Conservation (phyloP, 352 stramenopile genomes). For the Phytophthora syringae region DNA sequence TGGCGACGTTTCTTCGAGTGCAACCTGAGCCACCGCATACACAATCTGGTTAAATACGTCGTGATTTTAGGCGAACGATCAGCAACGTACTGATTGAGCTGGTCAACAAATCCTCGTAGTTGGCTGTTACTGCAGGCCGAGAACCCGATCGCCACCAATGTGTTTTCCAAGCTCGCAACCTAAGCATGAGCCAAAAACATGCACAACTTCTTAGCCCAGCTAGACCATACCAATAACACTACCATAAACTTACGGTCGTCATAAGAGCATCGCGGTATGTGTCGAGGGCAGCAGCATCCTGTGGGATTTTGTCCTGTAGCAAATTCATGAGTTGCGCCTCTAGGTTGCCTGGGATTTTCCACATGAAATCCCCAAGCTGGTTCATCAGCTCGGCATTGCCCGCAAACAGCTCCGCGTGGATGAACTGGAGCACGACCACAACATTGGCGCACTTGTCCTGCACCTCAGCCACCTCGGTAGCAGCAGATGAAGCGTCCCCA, state of each 20-base stretch:
- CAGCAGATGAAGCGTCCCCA: constrained; percentile 4
- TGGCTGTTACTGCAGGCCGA: constrained; percentile 57
- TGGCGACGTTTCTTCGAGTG: constrained; percentile 78
- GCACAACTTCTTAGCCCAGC: background rate
- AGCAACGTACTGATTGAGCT: constrained; percentile 65
- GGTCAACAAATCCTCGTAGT: constrained; percentile 59
- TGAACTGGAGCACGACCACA: constrained; percentile 58
- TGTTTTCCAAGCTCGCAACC: constrained; percentile 59
- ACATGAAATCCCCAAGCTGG: constrained; percentile 58
- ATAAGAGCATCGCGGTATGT: constrained; percentile 53
- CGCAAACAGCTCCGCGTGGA: constrained; percentile 59
- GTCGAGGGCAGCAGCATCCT: constrained; percentile 57
- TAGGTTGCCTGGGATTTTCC: constrained; percentile 77
- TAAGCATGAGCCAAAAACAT: constrained; percentile 19
- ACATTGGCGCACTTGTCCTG: constrained; percentile 51
- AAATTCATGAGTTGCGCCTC: constrained; percentile 68
- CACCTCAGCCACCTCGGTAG: constrained; percentile 34
- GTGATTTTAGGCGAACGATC: background rate
- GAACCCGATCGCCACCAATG: constrained; percentile 56
- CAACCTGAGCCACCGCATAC: constrained; percentile 39
- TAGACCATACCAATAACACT: background rate
- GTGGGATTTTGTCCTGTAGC: constrained; percentile 74
- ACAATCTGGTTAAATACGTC: background rate
- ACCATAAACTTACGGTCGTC: constrained; percentile 38
- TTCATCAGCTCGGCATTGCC: constrained; percentile 56